phyloP scores from a whole-genome alignment of 495 filamentous ascomycete genomes.

The Aspergillus diversus region DNA sequence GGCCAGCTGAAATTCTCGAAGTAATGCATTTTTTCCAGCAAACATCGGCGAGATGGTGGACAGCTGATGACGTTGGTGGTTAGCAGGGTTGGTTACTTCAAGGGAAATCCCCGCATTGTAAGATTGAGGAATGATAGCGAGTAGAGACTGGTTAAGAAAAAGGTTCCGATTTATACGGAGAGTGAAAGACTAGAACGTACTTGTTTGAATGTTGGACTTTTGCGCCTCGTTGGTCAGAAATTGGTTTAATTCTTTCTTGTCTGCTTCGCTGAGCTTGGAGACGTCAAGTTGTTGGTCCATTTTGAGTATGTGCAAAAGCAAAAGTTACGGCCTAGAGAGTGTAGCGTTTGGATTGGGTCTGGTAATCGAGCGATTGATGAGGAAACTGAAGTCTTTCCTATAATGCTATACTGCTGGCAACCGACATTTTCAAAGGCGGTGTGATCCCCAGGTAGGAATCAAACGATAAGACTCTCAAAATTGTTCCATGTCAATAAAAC shows the following conservation, averaged over 20 bases:
- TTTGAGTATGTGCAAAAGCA: constrained; percentile 10
- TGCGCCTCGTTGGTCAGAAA: constrained; percentile 80
- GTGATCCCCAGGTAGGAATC: constrained; percentile 7
- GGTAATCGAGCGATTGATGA: no score
- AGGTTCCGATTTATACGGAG: background rate
- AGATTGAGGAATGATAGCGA: no score
- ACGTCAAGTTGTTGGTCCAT: constrained; percentile 60
- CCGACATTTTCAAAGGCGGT: constrained; percentile 21
- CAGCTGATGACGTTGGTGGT: constrained; percentile 49
- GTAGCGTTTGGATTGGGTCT: no score
- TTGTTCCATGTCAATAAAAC: background rate
- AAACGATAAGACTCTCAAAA: background rate
- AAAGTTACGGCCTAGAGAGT: background rate
- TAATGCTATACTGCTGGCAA: no score
- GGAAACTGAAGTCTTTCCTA: no score
- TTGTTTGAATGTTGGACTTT: constrained; percentile 76
- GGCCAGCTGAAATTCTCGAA: constrained; percentile 62
- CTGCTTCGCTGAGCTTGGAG: constrained; percentile 73
- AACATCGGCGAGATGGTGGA: constrained; percentile 81
- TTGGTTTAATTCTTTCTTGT: constrained; percentile 85
- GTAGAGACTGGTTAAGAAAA: no score
- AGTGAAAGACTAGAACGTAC: constrained; percentile 45
- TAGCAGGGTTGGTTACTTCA: constrained; percentile 8
- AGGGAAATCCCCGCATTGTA: no score
- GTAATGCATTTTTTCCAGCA: constrained; percentile 94